A percentile compares a stretch with the other conserved stretches of the same genome.
These are phyloP conservation scores for Fusarium zealandicum DNA, from an alignment of 2,329 filamentous ascomycete genomes.

Conservation along the genomic window DNA sequence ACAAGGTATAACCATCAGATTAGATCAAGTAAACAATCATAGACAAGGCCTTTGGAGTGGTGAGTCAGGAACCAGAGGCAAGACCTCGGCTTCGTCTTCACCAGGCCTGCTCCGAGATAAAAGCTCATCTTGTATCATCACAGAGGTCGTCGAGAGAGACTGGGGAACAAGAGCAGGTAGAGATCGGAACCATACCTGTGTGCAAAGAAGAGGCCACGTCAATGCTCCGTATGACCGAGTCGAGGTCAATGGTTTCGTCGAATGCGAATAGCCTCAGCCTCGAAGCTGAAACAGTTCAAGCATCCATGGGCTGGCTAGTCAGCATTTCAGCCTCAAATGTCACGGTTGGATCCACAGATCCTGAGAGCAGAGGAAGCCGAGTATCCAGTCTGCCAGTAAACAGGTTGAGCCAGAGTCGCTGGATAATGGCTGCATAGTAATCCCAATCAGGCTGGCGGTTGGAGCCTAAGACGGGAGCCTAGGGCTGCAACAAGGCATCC, in stretches of 20 bases:
- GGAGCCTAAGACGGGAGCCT: conserved; percentile 20
- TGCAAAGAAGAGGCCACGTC: conserved; percentile 1
- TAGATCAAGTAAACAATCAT: conserved; percentile 68
- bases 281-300: not conserved
- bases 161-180: not conserved
- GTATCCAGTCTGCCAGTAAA: not conserved
- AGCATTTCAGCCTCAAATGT: not conserved
- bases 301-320: not conserved
- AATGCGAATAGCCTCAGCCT: no score
- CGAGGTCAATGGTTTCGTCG: not conserved
- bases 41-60: conserved; percentile 36
- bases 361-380: not conserved
- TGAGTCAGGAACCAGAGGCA: conserved; percentile 55
- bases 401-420: conserved; percentile 6
- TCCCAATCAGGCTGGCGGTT: conserved; percentile 8
- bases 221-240: not conserved
- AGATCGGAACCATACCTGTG: conserved; percentile 16
- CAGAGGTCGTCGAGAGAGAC: conserved; percentile 2
- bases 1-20: conserved; percentile 58
- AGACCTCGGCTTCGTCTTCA: conserved; percentile 59
- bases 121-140: conserved; percentile 55
- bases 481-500: conserved; percentile 28
- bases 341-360: not conserved
- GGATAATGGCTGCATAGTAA: not conserved
- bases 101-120: conserved; percentile 44